Percentiles rank a stretch among this genome's conserved stretches.
Conservation (phyloP, 2,329 filamentous ascomycete genomes). For the Phoma sp. region DNA sequence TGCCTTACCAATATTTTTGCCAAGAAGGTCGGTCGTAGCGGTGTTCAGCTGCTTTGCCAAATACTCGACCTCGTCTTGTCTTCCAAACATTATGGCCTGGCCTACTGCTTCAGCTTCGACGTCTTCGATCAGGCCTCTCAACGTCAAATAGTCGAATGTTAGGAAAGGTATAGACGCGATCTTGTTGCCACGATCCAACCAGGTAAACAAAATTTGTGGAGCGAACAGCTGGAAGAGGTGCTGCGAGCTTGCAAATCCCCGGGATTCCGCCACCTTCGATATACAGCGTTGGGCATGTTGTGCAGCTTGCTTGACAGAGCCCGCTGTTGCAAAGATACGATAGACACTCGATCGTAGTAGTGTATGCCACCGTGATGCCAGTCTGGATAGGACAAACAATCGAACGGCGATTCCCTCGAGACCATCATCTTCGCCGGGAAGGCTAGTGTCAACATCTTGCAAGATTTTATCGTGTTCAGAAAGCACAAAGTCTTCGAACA, state of each 20-base stretch:
- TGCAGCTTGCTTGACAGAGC: conserved; percentile 68
- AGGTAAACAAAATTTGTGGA: conserved; percentile 88
- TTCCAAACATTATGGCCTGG: conserved; percentile 81
- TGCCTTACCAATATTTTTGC: conserved; percentile 74
- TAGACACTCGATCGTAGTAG: conserved; percentile 87
- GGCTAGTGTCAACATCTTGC: conserved; percentile 77
- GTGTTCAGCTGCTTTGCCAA: conserved; percentile 59
- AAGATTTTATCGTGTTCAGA: conserved; percentile 84
- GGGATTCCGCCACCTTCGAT: conserved; percentile 65
- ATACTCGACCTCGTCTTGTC: conserved; percentile 66
- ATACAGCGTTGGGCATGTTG: conserved; percentile 78
- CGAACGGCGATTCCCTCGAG: conserved; percentile 86
- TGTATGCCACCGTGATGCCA: conserved; percentile 86
- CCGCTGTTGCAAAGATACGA: conserved; percentile 90
- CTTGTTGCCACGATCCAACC: conserved; percentile 72
- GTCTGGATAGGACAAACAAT: conserved; percentile 73
- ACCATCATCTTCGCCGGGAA: conserved; percentile 76
- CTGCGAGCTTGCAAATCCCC: conserved; percentile 70
- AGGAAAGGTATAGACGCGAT: conserved; percentile 69
- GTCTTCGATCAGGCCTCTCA: conserved; percentile 72
- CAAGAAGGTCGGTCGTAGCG: conserved; percentile 49
- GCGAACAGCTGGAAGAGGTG: conserved; percentile 84
- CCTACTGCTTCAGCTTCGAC: conserved; percentile 79
- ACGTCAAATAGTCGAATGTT: conserved; percentile 79
- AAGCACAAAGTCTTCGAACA: conserved; percentile 85